A percentile compares a stretch with the other conserved stretches of the same genome.
Conservation (phyloP, 2,329 filamentous ascomycete species). For the Cercospora sp. region DNA sequence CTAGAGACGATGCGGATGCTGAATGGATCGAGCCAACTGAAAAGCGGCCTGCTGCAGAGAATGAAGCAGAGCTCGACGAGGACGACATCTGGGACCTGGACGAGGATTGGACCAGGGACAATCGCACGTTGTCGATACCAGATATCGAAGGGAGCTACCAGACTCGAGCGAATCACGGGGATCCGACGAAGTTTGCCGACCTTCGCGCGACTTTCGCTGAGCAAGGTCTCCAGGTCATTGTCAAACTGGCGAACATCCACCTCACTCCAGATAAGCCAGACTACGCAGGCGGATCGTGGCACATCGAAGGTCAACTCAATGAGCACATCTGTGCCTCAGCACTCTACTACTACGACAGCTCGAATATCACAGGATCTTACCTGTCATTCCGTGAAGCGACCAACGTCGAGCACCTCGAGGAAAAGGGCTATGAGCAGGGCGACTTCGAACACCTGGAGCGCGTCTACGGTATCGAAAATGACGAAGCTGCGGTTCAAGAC, state of each 20-base stretch:
- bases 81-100: slow-evolving; percentile 16
- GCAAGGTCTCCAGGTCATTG: slow-evolving; percentile 60
- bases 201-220: slow-evolving; percentile 41
- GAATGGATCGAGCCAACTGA: slow-evolving; percentile 15
- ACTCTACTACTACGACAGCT: slow-evolving; percentile 61
- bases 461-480: slow-evolving; percentile 33
- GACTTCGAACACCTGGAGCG: slow-evolving; percentile 28
- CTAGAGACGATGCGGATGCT: slow-evolving; percentile 11
- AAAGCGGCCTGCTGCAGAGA: slow-evolving; percentile 2
- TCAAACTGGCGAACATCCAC: slow-evolving; percentile 62
- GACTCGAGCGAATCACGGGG: not conserved
- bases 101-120: slow-evolving; percentile 9
- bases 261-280: slow-evolving; percentile 58
- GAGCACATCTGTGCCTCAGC: slow-evolving; percentile 65
- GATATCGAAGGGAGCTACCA: slow-evolving; percentile 10
- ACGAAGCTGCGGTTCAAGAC: slow-evolving; percentile 42
- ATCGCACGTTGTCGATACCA: slow-evolving; percentile 17
- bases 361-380: slow-evolving; percentile 58
- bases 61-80: slow-evolving; percentile 16
- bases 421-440: slow-evolving; percentile 25
- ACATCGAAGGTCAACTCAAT: slow-evolving; percentile 54
- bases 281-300: slow-evolving; percentile 58
- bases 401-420: slow-evolving; percentile 9
- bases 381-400: slow-evolving; percentile 52
- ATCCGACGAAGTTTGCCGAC: slow-evolving; percentile 4